Percentiles rank a stretch among this genome's conserved stretches.
Conservation (phyloP, 495 filamentous ascomycete species). For the Tuber borchii region DNA sequence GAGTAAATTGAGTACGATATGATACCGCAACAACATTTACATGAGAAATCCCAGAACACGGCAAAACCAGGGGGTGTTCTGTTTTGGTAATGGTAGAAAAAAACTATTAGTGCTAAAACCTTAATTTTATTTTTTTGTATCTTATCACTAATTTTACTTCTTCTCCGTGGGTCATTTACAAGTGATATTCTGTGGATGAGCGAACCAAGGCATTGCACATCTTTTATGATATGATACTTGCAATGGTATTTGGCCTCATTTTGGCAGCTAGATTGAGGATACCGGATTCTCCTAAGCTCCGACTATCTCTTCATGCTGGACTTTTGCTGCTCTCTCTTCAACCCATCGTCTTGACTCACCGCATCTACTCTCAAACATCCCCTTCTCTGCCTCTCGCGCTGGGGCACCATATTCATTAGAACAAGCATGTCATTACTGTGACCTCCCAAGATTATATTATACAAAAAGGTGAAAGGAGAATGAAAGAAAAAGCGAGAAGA, state of each 20-base stretch:
- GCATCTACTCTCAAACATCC: background rate
- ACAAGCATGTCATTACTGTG: background rate
- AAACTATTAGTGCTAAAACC: no score
- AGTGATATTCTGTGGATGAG: background rate
- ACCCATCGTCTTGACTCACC: background rate
- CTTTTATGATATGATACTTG: background rate
- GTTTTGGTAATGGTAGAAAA: no score
- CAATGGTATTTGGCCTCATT: background rate
- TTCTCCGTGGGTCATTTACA: background rate
- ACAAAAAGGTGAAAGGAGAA: background rate
- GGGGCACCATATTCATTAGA: background rate
- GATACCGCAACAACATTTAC: no score
- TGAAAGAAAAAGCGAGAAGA: background rate
- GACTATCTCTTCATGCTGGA: background rate
- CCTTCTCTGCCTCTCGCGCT: background rate
- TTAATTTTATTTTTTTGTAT: background rate
- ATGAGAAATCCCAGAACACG: no score
- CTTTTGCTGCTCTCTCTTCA: background rate
- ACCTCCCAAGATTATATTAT: background rate
- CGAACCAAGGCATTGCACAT: background rate
- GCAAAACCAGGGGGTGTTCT: no score
- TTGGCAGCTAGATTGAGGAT: background rate
- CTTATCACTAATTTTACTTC: background rate
- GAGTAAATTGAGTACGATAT: no score
- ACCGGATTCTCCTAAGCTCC: background rate